Evolutionary conservation across 2,329 filamentous ascomycete species (phyloP).

Genomic region (Clarireedia paspali): DNA sequence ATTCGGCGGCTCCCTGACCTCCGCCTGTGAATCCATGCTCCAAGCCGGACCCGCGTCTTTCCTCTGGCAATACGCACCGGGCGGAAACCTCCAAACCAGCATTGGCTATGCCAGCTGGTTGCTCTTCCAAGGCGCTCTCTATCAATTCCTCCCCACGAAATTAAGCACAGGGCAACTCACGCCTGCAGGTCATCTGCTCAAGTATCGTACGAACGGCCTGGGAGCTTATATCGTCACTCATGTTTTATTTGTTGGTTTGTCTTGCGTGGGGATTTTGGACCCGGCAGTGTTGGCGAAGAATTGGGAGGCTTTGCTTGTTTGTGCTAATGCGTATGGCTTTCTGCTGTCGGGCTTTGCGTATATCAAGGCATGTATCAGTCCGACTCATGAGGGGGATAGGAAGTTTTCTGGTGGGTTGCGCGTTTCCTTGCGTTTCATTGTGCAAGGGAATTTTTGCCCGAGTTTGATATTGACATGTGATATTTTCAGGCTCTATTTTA

Average conservation of each 20-base stretch:
- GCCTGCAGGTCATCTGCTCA: conserved; percentile 36
- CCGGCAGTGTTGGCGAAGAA: conserved; percentile 35
- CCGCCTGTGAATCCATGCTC: conserved; percentile 11
- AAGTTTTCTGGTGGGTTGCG: conserved; percentile 34
- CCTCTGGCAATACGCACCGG: conserved; percentile 13
- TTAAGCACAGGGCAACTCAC: conserved; percentile 34
- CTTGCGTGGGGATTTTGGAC: conserved; percentile 29
- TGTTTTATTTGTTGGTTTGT: conserved; percentile 24
- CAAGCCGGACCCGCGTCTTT: conserved; percentile 12
- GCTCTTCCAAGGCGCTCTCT: conserved; percentile 30
- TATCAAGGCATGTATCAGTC: conserved; percentile 33
- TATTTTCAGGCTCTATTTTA: conserved; percentile 28
- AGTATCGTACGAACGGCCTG: conserved; percentile 38
- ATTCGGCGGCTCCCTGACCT: conserved; percentile 18
- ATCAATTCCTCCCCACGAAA: conserved; percentile 29
- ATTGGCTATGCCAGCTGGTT: conserved; percentile 29
- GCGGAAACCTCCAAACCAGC: conserved; percentile 9
- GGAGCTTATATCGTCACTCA: conserved; percentile 35
- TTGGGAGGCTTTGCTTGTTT: conserved; percentile 34
- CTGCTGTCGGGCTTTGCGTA: conserved; percentile 29
- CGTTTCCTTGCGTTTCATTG: no score
- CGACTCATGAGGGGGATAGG: conserved; percentile 34
- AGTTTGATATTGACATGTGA: conserved; percentile 3
- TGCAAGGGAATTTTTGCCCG: no score
- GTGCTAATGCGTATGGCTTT: conserved; percentile 33